These are phyloP conservation scores for Patellifolia procumbens DNA, from an alignment of 179 eudicot species.

Conservation along the genomic window DNA sequence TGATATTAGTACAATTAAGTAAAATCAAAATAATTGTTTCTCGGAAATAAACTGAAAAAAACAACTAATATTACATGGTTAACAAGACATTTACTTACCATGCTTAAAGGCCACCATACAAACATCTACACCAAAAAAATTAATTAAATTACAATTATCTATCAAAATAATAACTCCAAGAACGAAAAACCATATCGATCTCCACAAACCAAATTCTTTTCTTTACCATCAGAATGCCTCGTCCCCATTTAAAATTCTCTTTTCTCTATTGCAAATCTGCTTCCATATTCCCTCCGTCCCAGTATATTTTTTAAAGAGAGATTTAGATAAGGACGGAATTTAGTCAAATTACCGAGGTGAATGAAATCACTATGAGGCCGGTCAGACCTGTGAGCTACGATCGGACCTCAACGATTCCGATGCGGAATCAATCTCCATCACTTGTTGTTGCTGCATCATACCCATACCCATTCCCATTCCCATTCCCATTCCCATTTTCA, in stretches of 20 bases:
- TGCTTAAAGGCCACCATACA: not conserved
- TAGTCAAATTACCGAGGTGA: too few species aligned
- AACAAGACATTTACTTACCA: not conserved
- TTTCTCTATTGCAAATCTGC: too few species aligned
- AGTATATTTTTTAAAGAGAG: too few species aligned
- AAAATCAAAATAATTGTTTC: too few species aligned
- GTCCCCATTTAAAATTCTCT: too few species aligned
- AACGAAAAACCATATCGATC: not conserved
- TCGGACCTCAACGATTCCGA: conserved; percentile 13
- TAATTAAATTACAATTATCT: conserved; percentile 1
- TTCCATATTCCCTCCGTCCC: too few species aligned
- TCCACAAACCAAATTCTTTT: conserved; percentile 2
- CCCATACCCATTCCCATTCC: conserved; percentile 17
- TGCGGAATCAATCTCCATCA: conserved; percentile 11
- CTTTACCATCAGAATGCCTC: not conserved
- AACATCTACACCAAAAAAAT: not conserved
- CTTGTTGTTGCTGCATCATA: conserved; percentile 30
- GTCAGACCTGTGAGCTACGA: not conserved
- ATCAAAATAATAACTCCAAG: conserved; percentile 1
- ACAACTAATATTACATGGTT: not conserved
- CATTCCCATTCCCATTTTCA: not conserved
- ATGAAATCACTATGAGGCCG: not conserved
- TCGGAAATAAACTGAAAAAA: not conserved
- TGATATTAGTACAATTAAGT: too few species aligned
- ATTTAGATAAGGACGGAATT: too few species aligned